A percentile compares a stretch with the other conserved stretches of the same genome.
These are phyloP conservation scores for Calocybe cyanea DNA, from an alignment of 768 basidiomycete genomes.

Conservation along the genomic window DNA sequence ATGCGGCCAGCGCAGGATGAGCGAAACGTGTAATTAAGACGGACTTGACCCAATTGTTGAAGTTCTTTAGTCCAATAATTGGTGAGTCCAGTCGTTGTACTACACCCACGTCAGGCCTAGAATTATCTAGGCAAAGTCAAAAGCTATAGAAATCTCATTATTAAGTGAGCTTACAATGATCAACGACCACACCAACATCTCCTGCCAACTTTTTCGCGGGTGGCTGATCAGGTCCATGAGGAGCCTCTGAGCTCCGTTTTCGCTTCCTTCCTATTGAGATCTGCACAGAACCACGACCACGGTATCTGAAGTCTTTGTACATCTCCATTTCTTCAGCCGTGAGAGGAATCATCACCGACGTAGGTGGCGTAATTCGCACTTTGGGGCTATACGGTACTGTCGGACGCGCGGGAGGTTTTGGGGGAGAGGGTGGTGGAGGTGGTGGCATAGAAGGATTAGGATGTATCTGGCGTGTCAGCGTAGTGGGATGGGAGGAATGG, in stretches of 20 bases:
- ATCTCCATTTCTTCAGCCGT: slow-evolving; percentile 56
- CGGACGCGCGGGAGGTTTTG: slow-evolving; percentile 28
- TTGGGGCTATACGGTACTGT: slow-evolving; percentile 62
- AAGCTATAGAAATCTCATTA: background rate
- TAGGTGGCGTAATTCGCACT: slow-evolving; percentile 56
- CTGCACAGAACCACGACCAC: slow-evolving; percentile 51
- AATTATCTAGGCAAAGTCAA: slow-evolving; percentile 62
- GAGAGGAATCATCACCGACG: slow-evolving; percentile 62
- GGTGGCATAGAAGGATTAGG: slow-evolving; percentile 29
- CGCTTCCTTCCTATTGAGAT: slow-evolving; percentile 28
- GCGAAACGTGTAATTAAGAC: slow-evolving; percentile 92
- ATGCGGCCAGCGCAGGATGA: slow-evolving; percentile 54
- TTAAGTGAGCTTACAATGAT: slow-evolving; percentile 62
- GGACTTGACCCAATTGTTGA: slow-evolving; percentile 99
- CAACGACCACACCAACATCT: slow-evolving; percentile 70
- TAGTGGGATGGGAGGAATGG: slow-evolving; percentile 11
- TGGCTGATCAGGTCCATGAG: slow-evolving; percentile 35
- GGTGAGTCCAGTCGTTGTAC: slow-evolving; percentile 82
- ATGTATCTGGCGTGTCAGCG: slow-evolving; percentile 16
- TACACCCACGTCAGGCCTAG: slow-evolving; percentile 87
- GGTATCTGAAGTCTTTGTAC: slow-evolving; percentile 53
- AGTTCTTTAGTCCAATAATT: slow-evolving; percentile 94
- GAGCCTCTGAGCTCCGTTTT: slow-evolving; percentile 27
- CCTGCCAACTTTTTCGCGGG: slow-evolving; percentile 52
- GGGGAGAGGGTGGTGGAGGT: slow-evolving; percentile 25